Evolutionary conservation across 371 early-diverging fungal genomes (phyloP).

Genomic region (Nematocida sp.): DNA sequence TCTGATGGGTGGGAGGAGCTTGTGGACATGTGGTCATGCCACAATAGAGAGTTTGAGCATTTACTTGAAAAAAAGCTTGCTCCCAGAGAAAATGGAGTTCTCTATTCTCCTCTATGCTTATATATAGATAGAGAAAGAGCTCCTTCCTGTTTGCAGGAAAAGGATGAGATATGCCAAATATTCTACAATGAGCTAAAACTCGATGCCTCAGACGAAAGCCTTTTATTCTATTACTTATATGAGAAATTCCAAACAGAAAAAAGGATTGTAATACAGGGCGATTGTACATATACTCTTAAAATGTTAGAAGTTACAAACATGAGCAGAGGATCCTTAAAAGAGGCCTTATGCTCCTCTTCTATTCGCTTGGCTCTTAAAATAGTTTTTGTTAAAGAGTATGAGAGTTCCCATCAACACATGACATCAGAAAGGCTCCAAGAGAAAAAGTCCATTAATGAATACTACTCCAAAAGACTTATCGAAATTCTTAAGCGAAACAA

Average conservation of each 20-base stretch:
- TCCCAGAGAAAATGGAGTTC: constrained; percentile 56
- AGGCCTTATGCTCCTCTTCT: not conserved
- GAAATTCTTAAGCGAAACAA: constrained; percentile 1
- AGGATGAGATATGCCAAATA: not conserved
- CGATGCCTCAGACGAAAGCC: constrained; percentile 17
- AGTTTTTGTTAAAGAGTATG: constrained; percentile 27
- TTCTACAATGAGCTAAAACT: constrained; percentile 53
- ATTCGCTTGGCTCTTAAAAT: constrained; percentile 54
- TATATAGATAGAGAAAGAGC: constrained; percentile 27
- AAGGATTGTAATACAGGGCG: constrained; percentile 6
- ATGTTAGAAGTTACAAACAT: constrained; percentile 50
- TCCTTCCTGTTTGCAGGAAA: constrained; percentile 17
- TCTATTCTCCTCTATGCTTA: constrained; percentile 60
- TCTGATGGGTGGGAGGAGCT: constrained; percentile 66
- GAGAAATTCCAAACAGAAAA: constrained; percentile 51
- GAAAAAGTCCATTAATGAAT: constrained; percentile 40
- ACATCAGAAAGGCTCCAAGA: too few relatives aligned
- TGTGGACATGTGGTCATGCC: constrained; percentile 67
- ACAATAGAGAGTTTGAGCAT: constrained; percentile 64
- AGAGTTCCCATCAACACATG: too few relatives aligned
- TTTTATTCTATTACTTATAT: constrained; percentile 57
- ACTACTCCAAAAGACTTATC: constrained; percentile 21
- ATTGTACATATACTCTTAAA: constrained; percentile 54
- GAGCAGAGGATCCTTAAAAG: constrained; percentile 6
- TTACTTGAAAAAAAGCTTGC: constrained; percentile 50